Percentiles rank a stretch among this genome's conserved stretches.
phyloP scores from a whole-genome alignment of 352 stramenopile species.

The Phytophthora podocarpi region DNA sequence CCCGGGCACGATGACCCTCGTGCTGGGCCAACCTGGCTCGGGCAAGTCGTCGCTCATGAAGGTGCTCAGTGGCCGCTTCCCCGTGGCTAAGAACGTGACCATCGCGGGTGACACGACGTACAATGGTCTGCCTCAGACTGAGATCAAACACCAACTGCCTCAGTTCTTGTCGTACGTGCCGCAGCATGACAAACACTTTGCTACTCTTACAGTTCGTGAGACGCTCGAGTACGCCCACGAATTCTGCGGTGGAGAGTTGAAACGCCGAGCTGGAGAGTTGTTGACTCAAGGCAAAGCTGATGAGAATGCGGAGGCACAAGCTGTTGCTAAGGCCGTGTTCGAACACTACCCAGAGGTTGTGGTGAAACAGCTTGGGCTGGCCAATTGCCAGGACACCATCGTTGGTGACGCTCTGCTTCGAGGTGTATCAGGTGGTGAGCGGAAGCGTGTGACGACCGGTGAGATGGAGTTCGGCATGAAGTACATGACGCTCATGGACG shows the following conservation, averaged over 20 bases:
- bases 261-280: conserved; percentile 32
- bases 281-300: conserved; percentile 42
- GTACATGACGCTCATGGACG: conserved; percentile 86
- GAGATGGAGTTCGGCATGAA: conserved; percentile 85
- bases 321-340: conserved; percentile 34
- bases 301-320: conserved; percentile 47
- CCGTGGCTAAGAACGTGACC: conserved; percentile 36
- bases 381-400: conserved; percentile 61
- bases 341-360: conserved; percentile 62
- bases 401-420: conserved; percentile 61
- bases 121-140: conserved; percentile 39
- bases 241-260: conserved; percentile 53
- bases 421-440: conserved; percentile 71
- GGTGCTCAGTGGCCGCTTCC: conserved; percentile 52
- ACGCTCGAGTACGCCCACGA: conserved; percentile 63
- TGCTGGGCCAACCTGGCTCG: conserved; percentile 33
- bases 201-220: conserved; percentile 54
- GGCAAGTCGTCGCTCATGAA: conserved; percentile 39
- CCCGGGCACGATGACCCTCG: conserved; percentile 41
- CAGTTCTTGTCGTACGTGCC: conserved; percentile 60
- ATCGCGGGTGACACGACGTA: conserved; percentile 53
- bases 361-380: conserved; percentile 55
- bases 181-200: conserved; percentile 46
- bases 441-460: conserved; percentile 68
- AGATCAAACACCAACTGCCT: conserved; percentile 44